Evolutionary conservation across 2,329 filamentous ascomycete species (phyloP), one percentile per base, ranked within the genome.

Genomic region (Juglanconis sp.): DNA sequence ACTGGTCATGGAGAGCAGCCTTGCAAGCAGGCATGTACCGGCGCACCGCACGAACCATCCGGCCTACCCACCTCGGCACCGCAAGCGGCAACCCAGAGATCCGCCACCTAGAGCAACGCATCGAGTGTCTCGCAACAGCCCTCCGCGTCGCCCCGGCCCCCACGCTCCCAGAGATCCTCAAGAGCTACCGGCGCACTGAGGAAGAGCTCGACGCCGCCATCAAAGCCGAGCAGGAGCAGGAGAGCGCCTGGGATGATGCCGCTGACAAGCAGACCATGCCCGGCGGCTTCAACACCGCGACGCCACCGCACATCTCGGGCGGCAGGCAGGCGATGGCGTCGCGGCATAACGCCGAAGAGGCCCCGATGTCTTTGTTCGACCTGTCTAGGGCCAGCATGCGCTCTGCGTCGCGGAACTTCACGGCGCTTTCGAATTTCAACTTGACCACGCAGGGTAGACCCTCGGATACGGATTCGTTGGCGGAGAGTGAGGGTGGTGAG

Each of bases 1-100:
- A 89, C 60, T 88, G 89, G 73, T 89, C 89, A 1, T 95, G 91
- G 91, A 86, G 85, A 61, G 90, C 90, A 6, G 90, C 91, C 4
- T 79, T 94, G 48, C 83, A 88, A 66, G 89, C 90, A n/a, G 91
- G 91, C 15, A 87, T 89, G 62, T 90, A 92, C 71, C 81, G 85
- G 38, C 82, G 83, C 17, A 85, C 80, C 11, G 68, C 76, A 15
- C 74, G 74, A 38, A 86, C 84, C 0, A 67, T 81, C 30, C 80
- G 77, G 32, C 84, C 84, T 4, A 86, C 83, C 2, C 84, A 87
- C 68, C 74, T 87, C 30, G 81, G 86, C 49, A 86, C 84, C 36
- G 78, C 82, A 15, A 85, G 78, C 68, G 81, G 82, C 66, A 82
- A 87, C 72, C 75, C 79, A 32, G 78, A 86, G 60, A 83, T 95